Evolutionary conservation across 768 basidiomycete species (phyloP).

Genomic region (Ramaria sp.): DNA sequence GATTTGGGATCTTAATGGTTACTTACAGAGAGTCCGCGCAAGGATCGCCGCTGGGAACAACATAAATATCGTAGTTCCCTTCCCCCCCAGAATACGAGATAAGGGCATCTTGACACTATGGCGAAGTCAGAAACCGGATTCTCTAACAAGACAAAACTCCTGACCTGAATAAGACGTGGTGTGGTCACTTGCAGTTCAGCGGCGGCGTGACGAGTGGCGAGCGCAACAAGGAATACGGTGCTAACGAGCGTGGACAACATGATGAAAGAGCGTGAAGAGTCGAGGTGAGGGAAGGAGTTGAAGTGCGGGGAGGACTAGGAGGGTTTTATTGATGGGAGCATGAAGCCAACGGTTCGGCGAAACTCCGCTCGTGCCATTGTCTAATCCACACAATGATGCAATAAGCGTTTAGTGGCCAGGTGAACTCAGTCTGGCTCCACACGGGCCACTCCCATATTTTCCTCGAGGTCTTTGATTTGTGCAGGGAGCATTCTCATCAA

Average conservation of each 20-base stretch:
- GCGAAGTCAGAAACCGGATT: not conserved
- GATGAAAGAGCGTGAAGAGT: constrained; percentile 21
- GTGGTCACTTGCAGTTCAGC: constrained; percentile 45
- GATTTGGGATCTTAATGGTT: not conserved
- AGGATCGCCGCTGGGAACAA: constrained; percentile 39
- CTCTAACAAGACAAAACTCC: not conserved
- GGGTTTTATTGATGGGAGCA: not conserved
- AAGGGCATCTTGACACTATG: not conserved
- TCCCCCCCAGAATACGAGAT: not conserved
- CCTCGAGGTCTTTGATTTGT: no score
- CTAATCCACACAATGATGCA: no score
- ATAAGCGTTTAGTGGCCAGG: no score
- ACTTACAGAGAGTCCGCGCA: constrained; percentile 55
- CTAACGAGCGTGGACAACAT: constrained; percentile 80
- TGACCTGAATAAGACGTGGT: constrained; percentile 44
- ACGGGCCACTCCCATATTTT: no score
- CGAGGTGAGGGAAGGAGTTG: constrained; percentile 18
- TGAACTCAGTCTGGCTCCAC: no score
- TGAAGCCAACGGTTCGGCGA: not conserved
- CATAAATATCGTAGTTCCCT: constrained; percentile 1
- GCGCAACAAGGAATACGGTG: constrained; percentile 51
- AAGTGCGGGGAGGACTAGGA: constrained; percentile 14
- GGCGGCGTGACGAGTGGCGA: constrained; percentile 35
- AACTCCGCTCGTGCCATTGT: no score
- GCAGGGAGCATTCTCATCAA: no score